Percentiles rank a stretch among this genome's conserved stretches.
Conservation (phyloP, 129 eudicot genomes). For the Dittrichia graveolens region DNA sequence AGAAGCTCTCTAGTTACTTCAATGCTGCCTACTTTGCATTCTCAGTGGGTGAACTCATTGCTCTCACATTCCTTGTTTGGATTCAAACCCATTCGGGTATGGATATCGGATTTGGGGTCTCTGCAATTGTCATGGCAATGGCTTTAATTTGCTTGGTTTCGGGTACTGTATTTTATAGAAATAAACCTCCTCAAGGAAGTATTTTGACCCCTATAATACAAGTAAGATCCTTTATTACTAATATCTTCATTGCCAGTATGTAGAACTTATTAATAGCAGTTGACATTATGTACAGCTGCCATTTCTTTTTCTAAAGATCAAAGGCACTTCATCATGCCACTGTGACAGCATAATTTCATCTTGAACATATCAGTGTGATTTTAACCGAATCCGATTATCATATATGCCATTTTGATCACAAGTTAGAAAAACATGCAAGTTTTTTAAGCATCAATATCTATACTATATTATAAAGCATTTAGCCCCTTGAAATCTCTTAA, state of each 20-base stretch:
- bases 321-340: no score
- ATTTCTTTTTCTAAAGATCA: background rate
- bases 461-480: no score
- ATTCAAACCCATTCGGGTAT: slow-evolving; percentile 95
- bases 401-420: no score
- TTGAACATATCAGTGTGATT: no score
- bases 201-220: slow-evolving; percentile 78
- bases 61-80: slow-evolving; percentile 84
- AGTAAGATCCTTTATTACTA: no score
- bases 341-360: no score
- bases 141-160: slow-evolving; percentile 71
- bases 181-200: slow-evolving; percentile 86
- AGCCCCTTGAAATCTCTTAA: no score
- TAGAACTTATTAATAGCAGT: no score
- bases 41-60: slow-evolving; percentile 88
- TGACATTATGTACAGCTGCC: background rate
- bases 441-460: no score
- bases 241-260: no score
- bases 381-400: no score
- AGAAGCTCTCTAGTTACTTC: slow-evolving; percentile 89
- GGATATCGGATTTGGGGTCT: slow-evolving; percentile 96
- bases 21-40: slow-evolving; percentile 95
- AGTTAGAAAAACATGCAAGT: no score
- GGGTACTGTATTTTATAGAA: slow-evolving; percentile 71
- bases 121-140: slow-evolving; percentile 93